These are phyloP conservation scores for Craspedostauros australis DNA, from an alignment of 108 stramenopile genomes.

Conservation along the genomic window DNA sequence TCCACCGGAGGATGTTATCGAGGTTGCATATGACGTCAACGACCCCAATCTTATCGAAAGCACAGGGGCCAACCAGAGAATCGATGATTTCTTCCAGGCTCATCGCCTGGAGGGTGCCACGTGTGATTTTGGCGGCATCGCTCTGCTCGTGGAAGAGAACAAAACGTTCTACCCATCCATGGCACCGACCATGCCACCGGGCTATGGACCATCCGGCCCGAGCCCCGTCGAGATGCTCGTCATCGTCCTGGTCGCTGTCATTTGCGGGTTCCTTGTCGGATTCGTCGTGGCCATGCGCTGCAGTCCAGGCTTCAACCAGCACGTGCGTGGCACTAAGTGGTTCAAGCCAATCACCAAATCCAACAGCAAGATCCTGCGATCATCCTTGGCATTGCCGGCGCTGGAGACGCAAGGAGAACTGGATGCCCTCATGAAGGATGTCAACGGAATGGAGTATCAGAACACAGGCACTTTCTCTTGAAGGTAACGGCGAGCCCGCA, in stretches of 20 bases:
- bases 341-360: constrained; percentile 20
- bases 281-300: constrained; percentile 63
- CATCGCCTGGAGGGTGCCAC: constrained; percentile 55
- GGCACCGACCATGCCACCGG: constrained; percentile 42
- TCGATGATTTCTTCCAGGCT: constrained; percentile 46
- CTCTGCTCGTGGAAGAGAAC: constrained; percentile 48
- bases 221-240: constrained; percentile 11
- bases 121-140: constrained; percentile 86
- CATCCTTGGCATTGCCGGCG: constrained; percentile 28
- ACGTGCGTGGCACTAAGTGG: constrained; percentile 20
- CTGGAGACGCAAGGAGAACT: no score
- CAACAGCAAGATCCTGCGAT: constrained; percentile 18
- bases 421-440: no score
- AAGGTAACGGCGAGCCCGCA: no score
- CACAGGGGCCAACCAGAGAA: no score
- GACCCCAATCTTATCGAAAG: constrained; percentile 38
- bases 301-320: constrained; percentile 48
- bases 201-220: constrained; percentile 18
- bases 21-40: constrained; percentile 13
- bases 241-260: constrained; percentile 33
- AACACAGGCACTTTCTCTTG: no score
- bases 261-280: constrained; percentile 37
- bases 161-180: constrained; percentile 39
- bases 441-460: no score
- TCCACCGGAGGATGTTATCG: constrained; percentile 1